Evolutionary conservation across 805 yeast species (phyloP).

Genomic region (Hanseniaspora meyeri): DNA sequence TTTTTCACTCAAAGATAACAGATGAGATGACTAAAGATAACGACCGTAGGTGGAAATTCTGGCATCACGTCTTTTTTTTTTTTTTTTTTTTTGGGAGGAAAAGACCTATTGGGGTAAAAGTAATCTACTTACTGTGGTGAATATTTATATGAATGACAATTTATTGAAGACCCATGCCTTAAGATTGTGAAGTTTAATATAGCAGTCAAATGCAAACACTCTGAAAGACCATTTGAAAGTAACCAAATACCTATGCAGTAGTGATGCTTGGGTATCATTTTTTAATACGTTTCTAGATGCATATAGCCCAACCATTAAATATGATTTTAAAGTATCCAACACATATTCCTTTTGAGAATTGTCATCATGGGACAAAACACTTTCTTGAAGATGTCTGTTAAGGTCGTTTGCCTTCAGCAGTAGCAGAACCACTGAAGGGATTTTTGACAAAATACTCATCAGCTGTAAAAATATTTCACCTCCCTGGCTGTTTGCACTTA

Average conservation of each 20-base stretch:
- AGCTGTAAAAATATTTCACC: slow-evolving; percentile 58
- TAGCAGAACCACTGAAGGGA: slow-evolving; percentile 77
- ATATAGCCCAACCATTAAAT: slow-evolving; percentile 8
- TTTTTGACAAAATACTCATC: slow-evolving; percentile 62
- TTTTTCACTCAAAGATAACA: neutral
- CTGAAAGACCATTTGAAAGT: neutral
- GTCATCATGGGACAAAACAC: slow-evolving; percentile 27
- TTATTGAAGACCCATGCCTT: neutral
- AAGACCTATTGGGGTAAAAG: too few relatives aligned
- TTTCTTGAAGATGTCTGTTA: slow-evolving; percentile 78
- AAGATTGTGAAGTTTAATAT: neutral
- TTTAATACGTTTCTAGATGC: slow-evolving; percentile 7
- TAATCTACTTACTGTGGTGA: neutral
- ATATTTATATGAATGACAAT: neutral
- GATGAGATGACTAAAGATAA: neutral
- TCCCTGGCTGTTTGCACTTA: slow-evolving; percentile 23
- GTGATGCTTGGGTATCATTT: neutral
- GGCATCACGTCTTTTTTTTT: neutral
- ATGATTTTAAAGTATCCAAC: slow-evolving; percentile 3
- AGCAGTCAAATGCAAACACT: neutral
- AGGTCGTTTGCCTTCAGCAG: slow-evolving; percentile 89
- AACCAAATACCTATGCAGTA: neutral
- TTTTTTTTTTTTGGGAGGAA: neutral
- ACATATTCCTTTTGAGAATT: neutral
- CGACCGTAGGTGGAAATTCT: neutral